Evolutionary conservation across 176 grass and related monocot genomes (phyloP).

Genomic region (Paspalum notatum): DNA sequence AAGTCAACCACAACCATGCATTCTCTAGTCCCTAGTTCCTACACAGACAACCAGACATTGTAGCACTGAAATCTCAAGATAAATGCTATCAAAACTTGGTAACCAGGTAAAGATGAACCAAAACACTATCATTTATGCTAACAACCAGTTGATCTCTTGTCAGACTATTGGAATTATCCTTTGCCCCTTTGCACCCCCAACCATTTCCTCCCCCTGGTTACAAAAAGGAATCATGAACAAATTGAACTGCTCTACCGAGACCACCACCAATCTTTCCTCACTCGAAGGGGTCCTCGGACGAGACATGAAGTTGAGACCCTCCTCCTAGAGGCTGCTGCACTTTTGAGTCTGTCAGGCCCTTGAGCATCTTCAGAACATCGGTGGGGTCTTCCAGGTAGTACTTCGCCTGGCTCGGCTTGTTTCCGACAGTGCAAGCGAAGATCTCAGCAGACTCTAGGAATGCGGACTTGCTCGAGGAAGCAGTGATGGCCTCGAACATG

Average conservation of each 20-base stretch:
- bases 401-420: slow-evolving; percentile 74
- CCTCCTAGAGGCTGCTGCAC: not conserved
- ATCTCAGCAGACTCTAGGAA: slow-evolving; percentile 32
- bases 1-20: too few relatives aligned
- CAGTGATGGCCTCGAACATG: slow-evolving; percentile 46
- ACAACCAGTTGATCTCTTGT: not conserved
- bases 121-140: slow-evolving; percentile 24
- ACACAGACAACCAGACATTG: too few relatives aligned
- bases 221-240: slow-evolving; percentile 23
- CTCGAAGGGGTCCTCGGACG: slow-evolving; percentile 41
- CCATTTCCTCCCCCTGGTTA: slow-evolving; percentile 26
- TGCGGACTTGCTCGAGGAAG: not conserved
- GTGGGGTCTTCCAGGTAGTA: slow-evolving; percentile 64
- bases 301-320: slow-evolving; percentile 24
- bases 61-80: too few relatives aligned
- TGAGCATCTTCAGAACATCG: slow-evolving; percentile 65
- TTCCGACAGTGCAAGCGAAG: slow-evolving; percentile 60
- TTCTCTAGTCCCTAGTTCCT: too few relatives aligned
- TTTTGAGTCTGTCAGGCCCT: slow-evolving; percentile 29
- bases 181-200: not conserved
- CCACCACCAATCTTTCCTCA: not conserved
- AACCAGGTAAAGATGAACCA: slow-evolving; percentile 6
- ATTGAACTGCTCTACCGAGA: slow-evolving; percentile 24
- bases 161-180: slow-evolving; percentile 8
- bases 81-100: too few relatives aligned